Percentiles rank a stretch among this genome's conserved stretches.
Evolutionary conservation across 1,139 yeast species (phyloP).

Genomic region (Debaryomyces psychrophilus): DNA sequence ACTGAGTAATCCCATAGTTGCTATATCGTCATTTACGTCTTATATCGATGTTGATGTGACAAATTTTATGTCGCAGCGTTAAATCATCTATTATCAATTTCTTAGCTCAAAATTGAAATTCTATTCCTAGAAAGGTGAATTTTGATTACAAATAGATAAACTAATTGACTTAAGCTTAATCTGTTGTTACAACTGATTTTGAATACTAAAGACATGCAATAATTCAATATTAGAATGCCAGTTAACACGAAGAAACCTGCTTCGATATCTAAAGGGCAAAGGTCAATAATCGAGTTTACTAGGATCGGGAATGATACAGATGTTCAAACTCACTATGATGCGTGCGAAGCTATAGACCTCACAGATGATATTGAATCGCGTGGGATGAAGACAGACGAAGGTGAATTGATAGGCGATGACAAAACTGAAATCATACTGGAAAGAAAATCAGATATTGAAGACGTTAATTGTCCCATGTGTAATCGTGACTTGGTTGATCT

Average conservation of each 20-base stretch:
- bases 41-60: background rate
- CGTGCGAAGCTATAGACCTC: slow-evolving; percentile 13
- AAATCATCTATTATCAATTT: background rate
- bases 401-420: background rate
- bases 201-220: background rate
- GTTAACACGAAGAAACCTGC: slow-evolving; percentile 4
- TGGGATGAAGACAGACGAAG: slow-evolving; percentile 15
- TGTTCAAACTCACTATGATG: slow-evolving; percentile 5
- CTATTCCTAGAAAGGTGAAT: background rate
- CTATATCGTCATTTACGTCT: background rate
- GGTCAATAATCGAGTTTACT: slow-evolving; percentile 20
- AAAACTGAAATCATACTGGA: slow-evolving; percentile 3
- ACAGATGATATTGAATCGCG: slow-evolving; percentile 13
- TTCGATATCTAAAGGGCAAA: slow-evolving; percentile 12
- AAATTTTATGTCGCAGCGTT: slow-evolving; percentile 1
- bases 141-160: background rate
- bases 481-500: slow-evolving; percentile 33
- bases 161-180: background rate
- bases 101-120: background rate
- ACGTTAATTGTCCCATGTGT: slow-evolving; percentile 55
- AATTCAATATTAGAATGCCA: background rate
- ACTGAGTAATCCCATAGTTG: slow-evolving; percentile 76
- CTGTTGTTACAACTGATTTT: background rate
- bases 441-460: slow-evolving; percentile 3
- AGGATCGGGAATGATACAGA: slow-evolving; percentile 4